Evolutionary conservation across 2,329 filamentous ascomycete genomes (phyloP), one percentile per base, ranked within the genome.

Genomic region (Fusarium citri): DNA sequence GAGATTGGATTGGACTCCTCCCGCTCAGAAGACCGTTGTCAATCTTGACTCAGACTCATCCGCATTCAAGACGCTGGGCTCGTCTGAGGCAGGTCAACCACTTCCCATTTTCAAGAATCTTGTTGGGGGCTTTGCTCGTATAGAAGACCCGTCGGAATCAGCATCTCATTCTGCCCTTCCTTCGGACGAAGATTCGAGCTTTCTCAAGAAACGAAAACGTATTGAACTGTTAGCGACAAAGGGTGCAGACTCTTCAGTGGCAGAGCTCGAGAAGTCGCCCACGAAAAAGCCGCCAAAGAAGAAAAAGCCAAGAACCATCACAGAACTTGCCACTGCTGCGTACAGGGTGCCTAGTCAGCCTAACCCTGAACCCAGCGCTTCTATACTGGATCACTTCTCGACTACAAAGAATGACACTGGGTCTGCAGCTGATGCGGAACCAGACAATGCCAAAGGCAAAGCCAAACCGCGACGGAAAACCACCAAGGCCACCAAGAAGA

Each of bases 261-360:
- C 71, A 9, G 68, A 72, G 2, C 66, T 59, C 15, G 65, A 76
- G 45, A 77, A 73, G 20, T 79, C 80, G 2, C 80, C 80, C 0
- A 88, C 87, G 74, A 76, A 80, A 23, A 91, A 88, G 69, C 82
- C 83, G 8, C 80, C 85, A 6, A 89, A 88, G 78, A 94, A 92
- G 78, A 94, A 92, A 79, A 94, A 91, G 77, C 80, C 89, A 1
- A 89, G 88, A 42, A 97, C 93, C 0, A 90, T 97, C 59, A 97
- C 94, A 0, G 92, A 89, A 42, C 81, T 92, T 51, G 92, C 93
- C 14, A 95, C 90, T 2, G 90, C 92, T 15, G 88, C 89, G 7
- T 96, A 94, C 75, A 74, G 76, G 57, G 59, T 64, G 42, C 58
- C 74, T 15, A 74, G 71, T 6, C 77, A 83, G 54, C 68, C 76